A percentile compares a stretch with the other conserved stretches of the same genome.
These are phyloP conservation scores for Globisporangium alternatum DNA, from an alignment of 352 stramenopile genomes.

Conservation along the genomic window DNA sequence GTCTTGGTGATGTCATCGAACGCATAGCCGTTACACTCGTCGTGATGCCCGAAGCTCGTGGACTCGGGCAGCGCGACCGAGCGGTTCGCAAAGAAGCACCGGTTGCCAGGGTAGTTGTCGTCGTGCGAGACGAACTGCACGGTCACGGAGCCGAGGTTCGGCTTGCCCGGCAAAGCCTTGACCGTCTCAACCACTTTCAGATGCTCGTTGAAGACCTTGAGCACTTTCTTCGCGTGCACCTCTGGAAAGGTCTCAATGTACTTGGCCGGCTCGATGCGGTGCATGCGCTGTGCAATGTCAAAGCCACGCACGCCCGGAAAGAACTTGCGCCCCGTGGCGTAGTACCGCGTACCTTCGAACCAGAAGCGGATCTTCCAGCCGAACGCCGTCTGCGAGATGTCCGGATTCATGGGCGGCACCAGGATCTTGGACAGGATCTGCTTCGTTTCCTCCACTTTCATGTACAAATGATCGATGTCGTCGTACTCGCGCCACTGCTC, in stretches of 20 bases:
- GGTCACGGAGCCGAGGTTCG: slow-evolving; percentile 42
- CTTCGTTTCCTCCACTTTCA: slow-evolving; percentile 38
- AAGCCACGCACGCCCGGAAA: slow-evolving; percentile 47
- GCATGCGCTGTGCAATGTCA: slow-evolving; percentile 55
- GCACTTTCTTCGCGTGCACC: slow-evolving; percentile 46
- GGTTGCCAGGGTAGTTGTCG: slow-evolving; percentile 38
- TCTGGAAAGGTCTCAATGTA: slow-evolving; percentile 69
- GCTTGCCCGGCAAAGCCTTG: slow-evolving; percentile 51
- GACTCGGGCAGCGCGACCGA: slow-evolving; percentile 44
- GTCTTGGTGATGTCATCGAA: slow-evolving; percentile 51
- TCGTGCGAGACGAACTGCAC: slow-evolving; percentile 41
- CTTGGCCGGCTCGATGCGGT: slow-evolving; percentile 41
- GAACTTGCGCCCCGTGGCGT: slow-evolving; percentile 58
- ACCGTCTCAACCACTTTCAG: slow-evolving; percentile 50
- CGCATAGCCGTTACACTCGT: slow-evolving; percentile 70
- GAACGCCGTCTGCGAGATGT: slow-evolving; percentile 47
- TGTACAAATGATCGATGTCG: slow-evolving; percentile 26
- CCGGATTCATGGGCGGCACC: slow-evolving; percentile 28
- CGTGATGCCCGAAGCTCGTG: slow-evolving; percentile 41
- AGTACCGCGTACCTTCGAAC: slow-evolving; percentile 47
- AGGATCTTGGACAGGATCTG: slow-evolving; percentile 41
- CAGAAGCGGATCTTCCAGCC: slow-evolving; percentile 70
- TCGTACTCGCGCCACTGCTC: slow-evolving; percentile 27
- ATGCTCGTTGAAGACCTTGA: slow-evolving; percentile 48
- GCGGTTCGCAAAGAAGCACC: slow-evolving; percentile 49